Percentiles rank a stretch among this genome's conserved stretches.
phyloP scores from a whole-genome alignment of 192 early-diverging fungal species.

The Backusella tarrabulga region DNA sequence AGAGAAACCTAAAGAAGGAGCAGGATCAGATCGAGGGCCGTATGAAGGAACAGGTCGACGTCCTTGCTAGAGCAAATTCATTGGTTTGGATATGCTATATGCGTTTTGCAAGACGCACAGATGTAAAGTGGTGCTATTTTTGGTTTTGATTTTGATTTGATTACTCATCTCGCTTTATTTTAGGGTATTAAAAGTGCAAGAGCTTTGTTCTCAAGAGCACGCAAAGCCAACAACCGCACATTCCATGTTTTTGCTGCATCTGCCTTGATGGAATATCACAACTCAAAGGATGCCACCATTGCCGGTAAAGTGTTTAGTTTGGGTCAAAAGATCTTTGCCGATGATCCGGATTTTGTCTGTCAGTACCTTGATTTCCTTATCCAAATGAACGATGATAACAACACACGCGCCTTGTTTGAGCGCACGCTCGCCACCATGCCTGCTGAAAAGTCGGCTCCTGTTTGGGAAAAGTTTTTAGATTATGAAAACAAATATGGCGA shows the following conservation, averaged over 20 bases:
- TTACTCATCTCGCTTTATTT: background rate
- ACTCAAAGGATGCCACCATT: constrained; percentile 77
- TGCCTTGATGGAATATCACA: constrained; percentile 92
- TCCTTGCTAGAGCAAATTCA: constrained; percentile 56
- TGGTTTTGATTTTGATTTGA: background rate
- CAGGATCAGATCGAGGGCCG: constrained; percentile 58
- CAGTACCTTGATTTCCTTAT: constrained; percentile 89
- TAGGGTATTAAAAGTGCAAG: constrained; percentile 73
- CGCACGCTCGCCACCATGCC: constrained; percentile 72
- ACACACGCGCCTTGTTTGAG: constrained; percentile 89
- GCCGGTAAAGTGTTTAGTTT: constrained; percentile 90
- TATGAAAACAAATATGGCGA: constrained; percentile 92
- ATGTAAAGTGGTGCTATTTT: constrained; percentile 51
- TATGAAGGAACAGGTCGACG: constrained; percentile 52
- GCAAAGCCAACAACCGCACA: constrained; percentile 71
- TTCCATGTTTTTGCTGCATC: constrained; percentile 88
- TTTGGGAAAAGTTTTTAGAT: constrained; percentile 83
- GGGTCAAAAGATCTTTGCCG: constrained; percentile 78
- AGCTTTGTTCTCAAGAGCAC: constrained; percentile 71
- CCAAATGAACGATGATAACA: constrained; percentile 88
- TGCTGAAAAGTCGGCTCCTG: constrained; percentile 62
- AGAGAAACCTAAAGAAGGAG: constrained; percentile 61
- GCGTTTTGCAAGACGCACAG: constrained; percentile 72
- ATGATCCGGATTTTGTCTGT: constrained; percentile 69
- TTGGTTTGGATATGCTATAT: constrained; percentile 90